Conservation (phyloP, 163 green algal species). For the Prototheca cutis region DNA sequence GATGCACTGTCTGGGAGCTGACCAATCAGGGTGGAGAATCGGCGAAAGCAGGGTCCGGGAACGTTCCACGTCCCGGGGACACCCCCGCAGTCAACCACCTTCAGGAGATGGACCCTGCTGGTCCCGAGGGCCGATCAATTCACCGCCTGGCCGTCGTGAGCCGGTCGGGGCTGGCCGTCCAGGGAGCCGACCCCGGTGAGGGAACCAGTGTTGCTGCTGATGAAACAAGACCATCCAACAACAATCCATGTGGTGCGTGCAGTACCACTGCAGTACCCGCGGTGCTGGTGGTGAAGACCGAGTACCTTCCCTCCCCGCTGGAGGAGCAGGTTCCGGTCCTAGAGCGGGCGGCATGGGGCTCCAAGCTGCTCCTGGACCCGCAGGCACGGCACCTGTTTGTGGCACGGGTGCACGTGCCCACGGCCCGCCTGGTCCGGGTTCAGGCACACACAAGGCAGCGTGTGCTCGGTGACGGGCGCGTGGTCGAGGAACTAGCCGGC, state of each 20-base stretch:
- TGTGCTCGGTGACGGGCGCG: background rate
- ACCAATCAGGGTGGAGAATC: too few species aligned
- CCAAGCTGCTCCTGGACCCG: slow-evolving; percentile 1
- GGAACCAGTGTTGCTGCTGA: too few species aligned
- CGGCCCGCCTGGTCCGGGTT: background rate
- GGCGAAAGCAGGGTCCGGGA: too few species aligned
- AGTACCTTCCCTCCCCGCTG: background rate
- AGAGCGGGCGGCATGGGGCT: slow-evolving; percentile 1
- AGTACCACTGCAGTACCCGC: background rate
- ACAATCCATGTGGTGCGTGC: too few species aligned
- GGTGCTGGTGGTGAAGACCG: background rate
- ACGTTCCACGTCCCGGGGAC: too few species aligned
- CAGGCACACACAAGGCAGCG: background rate
- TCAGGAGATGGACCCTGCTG: too few species aligned
- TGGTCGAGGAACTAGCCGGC: background rate
- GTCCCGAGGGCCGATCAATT: too few species aligned
- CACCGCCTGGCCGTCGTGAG: background rate
- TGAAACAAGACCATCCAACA: too few species aligned
- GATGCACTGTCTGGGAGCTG: too few species aligned
- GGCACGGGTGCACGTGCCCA: background rate
- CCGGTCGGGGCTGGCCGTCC: background rate
- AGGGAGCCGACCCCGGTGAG: background rate
- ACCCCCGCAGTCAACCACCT: too few species aligned
- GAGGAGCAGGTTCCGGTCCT: background rate
- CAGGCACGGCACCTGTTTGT: background rate